Conservation (phyloP, 495 filamentous ascomycete genomes). For the Copromyces sp. region DNA sequence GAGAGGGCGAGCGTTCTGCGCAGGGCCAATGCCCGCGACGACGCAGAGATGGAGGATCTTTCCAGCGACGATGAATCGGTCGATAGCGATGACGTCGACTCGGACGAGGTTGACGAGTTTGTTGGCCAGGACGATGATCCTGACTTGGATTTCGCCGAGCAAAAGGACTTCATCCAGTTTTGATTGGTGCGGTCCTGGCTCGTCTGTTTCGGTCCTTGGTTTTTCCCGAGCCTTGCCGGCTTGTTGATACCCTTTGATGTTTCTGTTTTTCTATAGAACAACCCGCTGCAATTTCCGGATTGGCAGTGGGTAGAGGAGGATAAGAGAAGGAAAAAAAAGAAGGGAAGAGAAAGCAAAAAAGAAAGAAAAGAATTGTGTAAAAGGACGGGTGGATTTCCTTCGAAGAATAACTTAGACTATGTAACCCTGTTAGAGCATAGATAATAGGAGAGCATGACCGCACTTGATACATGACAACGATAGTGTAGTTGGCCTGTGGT, state of each 20-base stretch:
- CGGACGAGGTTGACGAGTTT: constrained; percentile 73
- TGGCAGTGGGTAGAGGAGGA: background rate
- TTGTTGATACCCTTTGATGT: constrained; percentile 13
- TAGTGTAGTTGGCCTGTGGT: background rate
- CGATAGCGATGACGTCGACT: constrained; percentile 81
- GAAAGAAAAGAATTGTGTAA: background rate
- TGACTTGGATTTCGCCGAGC: constrained; percentile 31
- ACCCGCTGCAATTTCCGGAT: background rate
- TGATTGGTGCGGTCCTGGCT: constrained; percentile 13
- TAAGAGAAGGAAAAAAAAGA: constrained; percentile 1
- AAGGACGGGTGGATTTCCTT: background rate
- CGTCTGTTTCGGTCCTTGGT: background rate
- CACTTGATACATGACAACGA: background rate
- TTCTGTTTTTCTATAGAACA: background rate
- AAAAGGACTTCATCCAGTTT: constrained; percentile 39
- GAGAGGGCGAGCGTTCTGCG: constrained; percentile 66
- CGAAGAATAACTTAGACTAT: background rate
- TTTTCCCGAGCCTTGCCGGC: constrained; percentile 1
- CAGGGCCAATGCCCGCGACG: constrained; percentile 24
- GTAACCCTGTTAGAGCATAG: background rate
- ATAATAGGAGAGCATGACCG: background rate
- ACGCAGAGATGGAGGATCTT: constrained; percentile 60
- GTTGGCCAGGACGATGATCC: constrained; percentile 32
- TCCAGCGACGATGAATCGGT: constrained; percentile 78
- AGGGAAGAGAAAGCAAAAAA: background rate